A percentile compares a stretch with the other conserved stretches of the same genome.
Conservation (phyloP, 2,329 filamentous ascomycete species). For the Trichoderma afroharzianum region DNA sequence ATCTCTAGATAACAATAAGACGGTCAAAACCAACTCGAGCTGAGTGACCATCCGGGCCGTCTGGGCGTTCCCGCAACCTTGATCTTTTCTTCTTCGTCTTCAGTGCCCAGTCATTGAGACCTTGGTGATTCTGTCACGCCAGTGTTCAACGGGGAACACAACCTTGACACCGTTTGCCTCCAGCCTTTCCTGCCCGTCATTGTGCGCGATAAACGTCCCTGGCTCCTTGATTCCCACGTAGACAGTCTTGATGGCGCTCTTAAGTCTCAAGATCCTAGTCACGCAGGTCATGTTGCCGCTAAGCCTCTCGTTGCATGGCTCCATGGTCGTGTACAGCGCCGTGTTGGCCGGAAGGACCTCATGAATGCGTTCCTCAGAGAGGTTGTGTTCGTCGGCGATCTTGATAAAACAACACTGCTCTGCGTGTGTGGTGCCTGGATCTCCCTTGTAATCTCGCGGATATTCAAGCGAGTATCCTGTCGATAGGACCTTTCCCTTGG, state of each 20-base stretch:
- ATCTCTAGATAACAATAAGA: background rate
- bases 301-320: conserved; percentile 41
- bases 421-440: conserved; percentile 39
- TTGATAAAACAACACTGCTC: conserved; percentile 46
- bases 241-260: conserved; percentile 32
- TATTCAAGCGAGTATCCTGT: conserved; percentile 42
- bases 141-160: conserved; percentile 41
- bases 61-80: background rate
- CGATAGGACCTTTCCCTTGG: conserved; percentile 35
- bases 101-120: background rate
- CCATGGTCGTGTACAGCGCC: conserved; percentile 44
- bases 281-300: conserved; percentile 38
- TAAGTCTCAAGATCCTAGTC: conserved; percentile 34
- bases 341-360: conserved; percentile 38
- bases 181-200: conserved; percentile 28
- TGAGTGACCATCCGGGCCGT: background rate
- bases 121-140: conserved; percentile 50
- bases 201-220: conserved; percentile 34
- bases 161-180: conserved; percentile 26
- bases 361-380: conserved; percentile 34
- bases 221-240: conserved; percentile 40
- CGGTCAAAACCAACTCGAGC: background rate
- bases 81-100: background rate
- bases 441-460: conserved; percentile 34
- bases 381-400: conserved; percentile 34